Evolutionary conservation across 2,329 filamentous ascomycete species (phyloP).

Genomic region (Botrytis squamosa): DNA sequence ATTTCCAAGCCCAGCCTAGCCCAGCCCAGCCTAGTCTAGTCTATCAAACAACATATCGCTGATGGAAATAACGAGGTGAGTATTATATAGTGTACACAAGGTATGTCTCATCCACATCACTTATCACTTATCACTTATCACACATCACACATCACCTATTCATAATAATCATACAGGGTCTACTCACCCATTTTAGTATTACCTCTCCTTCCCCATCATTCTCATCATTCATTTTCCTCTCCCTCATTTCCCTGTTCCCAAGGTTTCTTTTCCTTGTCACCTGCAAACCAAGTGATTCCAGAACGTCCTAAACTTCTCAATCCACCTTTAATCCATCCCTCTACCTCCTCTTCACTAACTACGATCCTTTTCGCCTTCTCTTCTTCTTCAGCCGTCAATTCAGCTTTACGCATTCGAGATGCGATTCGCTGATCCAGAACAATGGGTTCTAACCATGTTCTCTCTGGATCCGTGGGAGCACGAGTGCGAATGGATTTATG

Average conservation of each 20-base stretch:
- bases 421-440: constrained; percentile 74
- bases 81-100: neutral
- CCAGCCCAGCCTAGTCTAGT: neutral
- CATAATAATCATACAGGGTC: neutral
- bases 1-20: neutral
- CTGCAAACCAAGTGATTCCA: constrained; percentile 29
- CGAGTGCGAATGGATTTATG: constrained; percentile 68
- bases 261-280: constrained; percentile 19
- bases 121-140: neutral
- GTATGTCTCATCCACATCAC: neutral
- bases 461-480: constrained; percentile 57
- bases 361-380: constrained; percentile 60
- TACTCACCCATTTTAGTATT: neutral
- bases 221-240: constrained; percentile 22
- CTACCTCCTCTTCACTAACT: constrained; percentile 65
- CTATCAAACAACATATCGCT: neutral
- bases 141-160: neutral
- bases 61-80: neutral
- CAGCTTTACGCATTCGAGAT: constrained; percentile 77
- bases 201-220: neutral
- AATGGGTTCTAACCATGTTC: constrained; percentile 73
- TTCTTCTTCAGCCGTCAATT: constrained; percentile 68
- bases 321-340: constrained; percentile 65
- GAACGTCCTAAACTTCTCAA: constrained; percentile 49
- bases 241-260: constrained; percentile 15